Evolutionary conservation across 352 stramenopile genomes (phyloP), one percentile per base, ranked within the genome.

Genomic region (Phytophthora niederhauseri): DNA sequence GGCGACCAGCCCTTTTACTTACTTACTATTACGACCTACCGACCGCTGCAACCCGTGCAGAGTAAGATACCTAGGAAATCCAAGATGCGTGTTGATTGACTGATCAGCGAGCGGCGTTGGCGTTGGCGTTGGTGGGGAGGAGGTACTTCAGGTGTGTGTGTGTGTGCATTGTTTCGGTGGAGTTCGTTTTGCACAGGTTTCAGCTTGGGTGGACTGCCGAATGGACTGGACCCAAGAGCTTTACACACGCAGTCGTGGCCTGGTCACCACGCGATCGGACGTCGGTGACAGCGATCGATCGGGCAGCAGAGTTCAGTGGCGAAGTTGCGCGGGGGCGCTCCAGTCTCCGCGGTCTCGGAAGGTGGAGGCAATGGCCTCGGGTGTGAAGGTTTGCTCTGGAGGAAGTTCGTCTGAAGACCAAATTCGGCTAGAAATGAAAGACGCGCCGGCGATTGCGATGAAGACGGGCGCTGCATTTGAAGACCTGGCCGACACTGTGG

Each of bases 41-140:
- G 9, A 34, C 30, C 30, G 30, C 30, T 34, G 14, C 22, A 3
- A 26, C 22, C 22, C 22, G 22, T 26, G 22, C 22, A 26, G 43
- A 64, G 61, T 70, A 71, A 63, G 67, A 71, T 67, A 67, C 61
- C 28, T 64, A 50, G 38, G 73, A 67, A 43, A 43, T 43, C 59
- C 22, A 53, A 68, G 31, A 65, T 65, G 49, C 54, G 55, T 68
- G 54, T 70, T 24, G 14, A 61, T 41, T 24, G 26, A 61, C 28
- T 53, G 46, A 28, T 17, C 34, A 43, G 34, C 34, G 11, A 43
- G 34, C 34, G 34, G 34, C 11, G 11, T 38, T 38, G 31, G 12
- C 28, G 30, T 34, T 34, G 30, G 30, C 30, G 30, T 34, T 34
- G 15, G 45, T 20, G 45, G 14, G 11, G 17, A 19, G 20, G 17